Percentiles rank a stretch among this genome's conserved stretches.
Conservation (phyloP, 352 stramenopile genomes). For the Albugo laibachii region DNA sequence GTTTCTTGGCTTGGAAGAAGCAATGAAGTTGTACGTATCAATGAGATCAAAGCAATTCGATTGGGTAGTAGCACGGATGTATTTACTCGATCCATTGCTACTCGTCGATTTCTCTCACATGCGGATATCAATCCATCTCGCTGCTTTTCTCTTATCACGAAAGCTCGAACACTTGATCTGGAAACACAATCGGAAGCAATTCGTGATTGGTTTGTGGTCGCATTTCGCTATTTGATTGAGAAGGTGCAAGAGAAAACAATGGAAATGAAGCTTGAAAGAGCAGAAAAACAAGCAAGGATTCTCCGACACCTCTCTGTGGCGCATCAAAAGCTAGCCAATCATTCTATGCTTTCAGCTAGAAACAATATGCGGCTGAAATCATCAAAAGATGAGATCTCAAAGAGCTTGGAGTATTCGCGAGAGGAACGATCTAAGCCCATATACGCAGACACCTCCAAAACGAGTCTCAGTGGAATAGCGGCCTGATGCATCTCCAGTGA, state of each 20-base stretch:
- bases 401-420: no score
- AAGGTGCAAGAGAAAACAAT: conserved; percentile 72
- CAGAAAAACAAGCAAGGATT: conserved; percentile 54
- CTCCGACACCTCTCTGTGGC: conserved; percentile 40
- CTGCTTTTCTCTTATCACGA: conserved; percentile 59
- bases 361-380: no score
- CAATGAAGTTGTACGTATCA: conserved; percentile 49
- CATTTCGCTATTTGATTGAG: conserved; percentile 69
- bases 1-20: conserved; percentile 65
- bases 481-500: no score
- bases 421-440: no score
- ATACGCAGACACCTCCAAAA: no score
- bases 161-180: conserved; percentile 45
- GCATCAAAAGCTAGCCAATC: not conserved
- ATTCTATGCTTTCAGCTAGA: no score
- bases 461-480: no score
- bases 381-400: no score
- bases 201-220: conserved; percentile 72
- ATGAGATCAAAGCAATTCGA: conserved; percentile 41
- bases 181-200: conserved; percentile 45
- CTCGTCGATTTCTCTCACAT: not conserved
- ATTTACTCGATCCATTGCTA: conserved; percentile 19
- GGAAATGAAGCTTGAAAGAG: conserved; percentile 49
- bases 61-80: conserved; percentile 38
- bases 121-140: conserved; percentile 5